Conservation (phyloP, 768 basidiomycete species). For the Nevesoporus exiguus region DNA sequence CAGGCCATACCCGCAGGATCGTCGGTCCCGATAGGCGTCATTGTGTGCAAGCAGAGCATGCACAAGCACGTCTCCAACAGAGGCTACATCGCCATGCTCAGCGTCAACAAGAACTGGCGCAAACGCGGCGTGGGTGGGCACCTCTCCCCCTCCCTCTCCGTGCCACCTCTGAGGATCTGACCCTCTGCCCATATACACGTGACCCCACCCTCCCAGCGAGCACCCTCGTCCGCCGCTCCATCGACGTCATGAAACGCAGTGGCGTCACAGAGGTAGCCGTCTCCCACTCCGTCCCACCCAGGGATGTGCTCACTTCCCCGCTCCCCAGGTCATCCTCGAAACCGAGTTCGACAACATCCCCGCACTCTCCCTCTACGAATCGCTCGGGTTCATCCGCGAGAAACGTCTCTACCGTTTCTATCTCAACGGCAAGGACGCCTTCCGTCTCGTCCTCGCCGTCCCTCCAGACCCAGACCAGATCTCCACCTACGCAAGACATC, state of each 20-base stretch:
- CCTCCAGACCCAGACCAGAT: constrained; percentile 35
- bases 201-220: constrained; percentile 54
- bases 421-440: constrained; percentile 95
- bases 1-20: constrained; percentile 29
- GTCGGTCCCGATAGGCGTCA: constrained; percentile 76
- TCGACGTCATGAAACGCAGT: constrained; percentile 77
- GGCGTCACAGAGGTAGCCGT: constrained; percentile 81
- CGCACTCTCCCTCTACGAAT: constrained; percentile 85
- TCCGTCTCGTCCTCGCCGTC: constrained; percentile 69
- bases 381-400: constrained; percentile 92
- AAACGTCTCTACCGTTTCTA: constrained; percentile 95
- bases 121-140: constrained; percentile 89
- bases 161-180: too few species aligned
- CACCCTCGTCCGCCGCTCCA: constrained; percentile 76
- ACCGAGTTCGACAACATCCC: constrained; percentile 93
- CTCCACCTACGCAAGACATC: constrained; percentile 7
- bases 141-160: not conserved
- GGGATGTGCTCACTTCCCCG: not conserved
- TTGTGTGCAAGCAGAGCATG: constrained; percentile 95
- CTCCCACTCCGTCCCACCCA: not conserved
- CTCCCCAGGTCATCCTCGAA: constrained; percentile 87
- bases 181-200: not conserved
- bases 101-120: constrained; percentile 78
- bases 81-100: constrained; percentile 98
- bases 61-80: constrained; percentile 74